Base-by-base conservation (phyloP, 371 early-diverging fungal genomes). In the Mortierella sp. region DNA sequence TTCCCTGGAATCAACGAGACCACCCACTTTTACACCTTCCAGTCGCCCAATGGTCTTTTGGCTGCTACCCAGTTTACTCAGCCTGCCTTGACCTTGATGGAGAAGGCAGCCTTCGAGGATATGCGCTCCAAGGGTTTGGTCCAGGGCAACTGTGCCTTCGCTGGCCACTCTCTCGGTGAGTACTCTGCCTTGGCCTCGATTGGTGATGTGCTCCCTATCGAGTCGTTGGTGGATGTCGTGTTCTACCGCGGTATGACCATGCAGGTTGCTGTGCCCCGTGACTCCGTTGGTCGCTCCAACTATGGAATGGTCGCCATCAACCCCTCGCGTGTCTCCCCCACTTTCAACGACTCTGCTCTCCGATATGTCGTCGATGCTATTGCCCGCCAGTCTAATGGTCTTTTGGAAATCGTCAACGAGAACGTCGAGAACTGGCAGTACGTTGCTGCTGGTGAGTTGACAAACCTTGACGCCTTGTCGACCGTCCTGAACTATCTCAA, bases 211-310 rank as follows among this genome's bases (percentile, higher is more conserved):
- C 83, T 98, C 62, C 90, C 94, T 23, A 89, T 97, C 68, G 94
- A 95, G 76, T 85, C 92, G 26, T 84, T 96, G 23, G 95, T 96
- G 61, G 98, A 98, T 74, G 93, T 98, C 57, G 95, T 94, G 48
- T 98, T 98, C 84, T 97, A 96, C 83, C 95, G 98, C 82, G 98
- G 98, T 73, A 92, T 97, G 93, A 96, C 95, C 21, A 97, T 98
- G 98, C 98, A 97, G 82, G 91, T 91, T 47, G 95, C 97, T 56
- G 98, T 97, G 44, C 87, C 90, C 60, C 94, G 98, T 66, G 96
- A 96, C 73, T 73, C 85, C 7, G 77, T 82, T 28, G 95, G 96
- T 50, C 90, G 93, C 47, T 97, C 97, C 64, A 88, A 94, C 84
- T 98, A 96, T 83, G 97, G 95, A 81, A 97, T 98, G 98, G 87